Evolutionary conservation across 352 stramenopile genomes (phyloP).

Genomic region (Phytopythium chamaehyphon): DNA sequence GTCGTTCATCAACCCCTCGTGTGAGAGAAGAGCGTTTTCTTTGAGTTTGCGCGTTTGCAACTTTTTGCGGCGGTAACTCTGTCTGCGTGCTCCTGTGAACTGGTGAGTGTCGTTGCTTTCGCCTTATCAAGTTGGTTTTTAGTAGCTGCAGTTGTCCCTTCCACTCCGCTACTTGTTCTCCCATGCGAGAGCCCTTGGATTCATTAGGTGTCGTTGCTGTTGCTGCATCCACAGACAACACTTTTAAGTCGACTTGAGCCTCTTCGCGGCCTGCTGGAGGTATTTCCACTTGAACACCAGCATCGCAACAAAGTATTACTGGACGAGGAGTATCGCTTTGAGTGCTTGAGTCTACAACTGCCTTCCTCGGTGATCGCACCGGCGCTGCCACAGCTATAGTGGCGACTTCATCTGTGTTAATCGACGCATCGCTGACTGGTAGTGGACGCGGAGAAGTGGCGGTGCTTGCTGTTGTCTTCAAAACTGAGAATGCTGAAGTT

Average conservation of each 20-base stretch:
- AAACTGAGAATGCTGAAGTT: not conserved
- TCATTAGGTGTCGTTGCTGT: not conserved
- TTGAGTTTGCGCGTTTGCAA: not conserved
- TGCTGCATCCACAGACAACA: not conserved
- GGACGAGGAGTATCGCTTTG: slow-evolving; percentile 1
- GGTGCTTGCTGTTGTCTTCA: slow-evolving; percentile 1
- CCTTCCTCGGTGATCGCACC: not conserved
- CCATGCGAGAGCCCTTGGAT: not conserved
- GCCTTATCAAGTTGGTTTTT: slow-evolving; percentile 1
- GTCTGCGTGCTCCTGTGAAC: slow-evolving; percentile 5
- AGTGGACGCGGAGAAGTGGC: not conserved
- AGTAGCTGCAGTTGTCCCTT: not conserved
- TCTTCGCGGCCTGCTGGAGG: not conserved
- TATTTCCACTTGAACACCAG: not conserved
- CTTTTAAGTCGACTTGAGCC: slow-evolving; percentile 2
- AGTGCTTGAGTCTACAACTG: not conserved
- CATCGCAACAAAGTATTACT: not conserved
- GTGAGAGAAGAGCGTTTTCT: no score
- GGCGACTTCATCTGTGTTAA: not conserved
- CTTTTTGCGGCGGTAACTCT: not conserved
- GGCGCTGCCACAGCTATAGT: not conserved
- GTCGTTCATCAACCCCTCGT: no score
- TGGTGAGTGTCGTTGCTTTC: not conserved
- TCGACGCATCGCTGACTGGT: not conserved
- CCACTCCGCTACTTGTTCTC: slow-evolving; percentile 4